Evolutionary conservation across 345 rosid species (phyloP), one percentile per base, ranked within the genome.

Genomic region (Eucalyptus melliodora): DNA sequence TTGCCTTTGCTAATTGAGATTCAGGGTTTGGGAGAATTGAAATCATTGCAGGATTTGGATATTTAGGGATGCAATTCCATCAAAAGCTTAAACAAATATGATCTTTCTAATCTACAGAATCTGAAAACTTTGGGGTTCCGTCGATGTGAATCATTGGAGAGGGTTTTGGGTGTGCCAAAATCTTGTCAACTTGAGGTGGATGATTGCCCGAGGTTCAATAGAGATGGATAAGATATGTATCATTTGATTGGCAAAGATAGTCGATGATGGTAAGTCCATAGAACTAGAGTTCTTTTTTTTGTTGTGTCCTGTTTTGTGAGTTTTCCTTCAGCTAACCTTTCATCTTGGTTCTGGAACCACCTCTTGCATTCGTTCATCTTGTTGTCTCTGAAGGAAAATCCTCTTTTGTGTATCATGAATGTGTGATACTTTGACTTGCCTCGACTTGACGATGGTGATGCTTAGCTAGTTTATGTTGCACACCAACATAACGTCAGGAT

Each of bases 61-160:
- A 19, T 51, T 5, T 0, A 1, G 8, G 0, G 0, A 0, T 86
- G 65, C 16, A 0, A 16, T n/a, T 86, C 65, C 8, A 17, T 72
- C 4, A 19, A 34, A 34, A 72, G 82, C 5, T 72, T 34, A 1
- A 69, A 9, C 2, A 4, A 9, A 69, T 4, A 1, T 16, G 26
- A 72, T 72, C 14, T 69, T 3, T 31, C 44, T 16, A 31, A 69
- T 31, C 9, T 34, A 34, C 44, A 9, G 0, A 34, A 31, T 69
- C 7, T 69, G 7, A 9, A 69, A 69, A 0, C 0, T 0, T 17
- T 69, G 24, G 0, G 0, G 3, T 2, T 69, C 2, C 0, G 0
- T 0, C 0, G 1, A 2, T 69, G 81, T 34, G 13, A 4, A 16
- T 69, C 81, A 16, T 40, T 69, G 2, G 24, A 69, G 7, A 34